A percentile compares a stretch with the other conserved stretches of the same genome.
Evolutionary conservation across 495 filamentous ascomycete genomes (phyloP).

Genomic region (Trypethelium eluteriae): DNA sequence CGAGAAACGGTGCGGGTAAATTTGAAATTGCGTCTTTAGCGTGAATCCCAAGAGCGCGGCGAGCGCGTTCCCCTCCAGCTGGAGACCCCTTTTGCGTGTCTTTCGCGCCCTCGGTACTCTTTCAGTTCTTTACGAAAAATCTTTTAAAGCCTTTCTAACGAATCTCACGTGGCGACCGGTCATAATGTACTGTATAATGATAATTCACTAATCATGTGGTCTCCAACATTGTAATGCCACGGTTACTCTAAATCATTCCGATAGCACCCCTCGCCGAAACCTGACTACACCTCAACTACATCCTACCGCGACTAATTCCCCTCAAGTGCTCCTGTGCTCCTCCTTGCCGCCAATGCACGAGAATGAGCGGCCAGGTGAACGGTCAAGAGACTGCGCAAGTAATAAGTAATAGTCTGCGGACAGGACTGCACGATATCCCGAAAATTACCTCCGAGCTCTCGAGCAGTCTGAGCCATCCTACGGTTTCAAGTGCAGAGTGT

Average conservation of each 20-base stretch:
- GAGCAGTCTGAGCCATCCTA: not conserved
- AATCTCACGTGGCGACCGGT: not conserved
- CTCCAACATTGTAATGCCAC: not conserved
- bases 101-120: not conserved
- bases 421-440: not conserved
- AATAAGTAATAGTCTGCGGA: not conserved
- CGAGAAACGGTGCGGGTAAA: not conserved
- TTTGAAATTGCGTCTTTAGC: constrained; percentile 3
- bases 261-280: not conserved
- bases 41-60: not conserved
- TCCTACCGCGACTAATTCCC: not conserved
- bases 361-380: not conserved
- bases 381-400: not conserved
- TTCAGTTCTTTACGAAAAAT: not conserved
- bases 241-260: not conserved
- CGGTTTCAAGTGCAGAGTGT: not conserved
- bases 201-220: not conserved
- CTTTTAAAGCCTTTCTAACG: not conserved
- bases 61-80: constrained; percentile 5
- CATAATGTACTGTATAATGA: not conserved
- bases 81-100: constrained; percentile 1
- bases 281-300: not conserved
- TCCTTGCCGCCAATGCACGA: not conserved
- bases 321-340: not conserved
- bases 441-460: not conserved